A percentile compares a stretch with the other conserved stretches of the same genome.
Evolutionary conservation across 495 filamentous ascomycete genomes (phyloP).

Genomic region (Penicillium angulare): DNA sequence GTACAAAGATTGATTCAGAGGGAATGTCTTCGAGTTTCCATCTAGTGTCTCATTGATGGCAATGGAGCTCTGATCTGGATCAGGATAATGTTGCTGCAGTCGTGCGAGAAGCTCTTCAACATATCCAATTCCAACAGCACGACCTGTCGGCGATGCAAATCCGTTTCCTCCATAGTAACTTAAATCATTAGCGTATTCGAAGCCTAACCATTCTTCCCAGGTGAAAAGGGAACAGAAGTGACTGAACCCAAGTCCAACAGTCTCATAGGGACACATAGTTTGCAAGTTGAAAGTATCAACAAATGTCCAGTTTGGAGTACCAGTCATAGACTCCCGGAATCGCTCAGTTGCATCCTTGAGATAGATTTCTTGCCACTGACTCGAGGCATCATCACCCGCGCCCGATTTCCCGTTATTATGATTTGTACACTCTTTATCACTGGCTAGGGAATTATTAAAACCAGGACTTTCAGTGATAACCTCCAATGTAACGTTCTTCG

Average conservation of each 20-base stretch:
- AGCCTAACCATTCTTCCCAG: conserved; percentile 54
- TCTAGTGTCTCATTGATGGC: conserved; percentile 56
- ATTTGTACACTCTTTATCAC: not conserved
- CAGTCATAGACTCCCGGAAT: not conserved
- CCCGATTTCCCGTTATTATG: not conserved
- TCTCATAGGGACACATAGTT: conserved; percentile 28
- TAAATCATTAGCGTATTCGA: conserved; percentile 57
- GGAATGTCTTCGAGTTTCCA: conserved; percentile 45
- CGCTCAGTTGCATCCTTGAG: not conserved
- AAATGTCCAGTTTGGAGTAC: not conserved
- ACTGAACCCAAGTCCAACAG: conserved; percentile 24
- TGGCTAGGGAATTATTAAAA: conserved; percentile 1
- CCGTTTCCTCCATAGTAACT: conserved; percentile 56
- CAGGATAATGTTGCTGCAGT: conserved; percentile 50
- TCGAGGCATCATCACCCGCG: not conserved
- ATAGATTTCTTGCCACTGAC: not conserved
- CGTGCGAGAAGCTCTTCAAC: conserved; percentile 61
- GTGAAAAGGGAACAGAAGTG: conserved; percentile 56
- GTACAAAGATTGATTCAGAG: conserved; percentile 50
- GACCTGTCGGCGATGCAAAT: conserved; percentile 59
- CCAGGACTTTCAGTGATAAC: not conserved
- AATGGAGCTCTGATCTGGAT: conserved; percentile 48
- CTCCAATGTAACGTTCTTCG: not conserved
- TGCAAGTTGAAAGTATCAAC: not conserved
- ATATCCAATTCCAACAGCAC: conserved; percentile 63